These are phyloP conservation scores for Pseudogymnoascus sp. DNA, from an alignment of 2,329 filamentous ascomycete species.

Conservation along the genomic window DNA sequence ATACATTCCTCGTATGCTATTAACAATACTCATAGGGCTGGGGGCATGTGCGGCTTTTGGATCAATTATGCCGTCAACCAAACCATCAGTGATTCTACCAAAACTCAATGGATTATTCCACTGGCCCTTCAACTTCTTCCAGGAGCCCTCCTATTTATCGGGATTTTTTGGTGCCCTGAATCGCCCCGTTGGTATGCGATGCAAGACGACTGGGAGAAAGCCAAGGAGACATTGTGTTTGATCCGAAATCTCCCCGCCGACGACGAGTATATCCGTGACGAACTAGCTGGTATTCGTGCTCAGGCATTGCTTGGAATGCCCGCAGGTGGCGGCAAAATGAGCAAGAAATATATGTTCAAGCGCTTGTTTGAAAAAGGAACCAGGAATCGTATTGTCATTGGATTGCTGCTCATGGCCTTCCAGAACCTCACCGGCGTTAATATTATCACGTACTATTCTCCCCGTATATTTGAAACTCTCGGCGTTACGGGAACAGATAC, in stretches of 20 bases:
- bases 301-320: constrained; percentile 39
- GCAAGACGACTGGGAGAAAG: constrained; percentile 25
- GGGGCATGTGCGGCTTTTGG: constrained; percentile 29
- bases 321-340: constrained; percentile 16
- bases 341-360: constrained; percentile 6
- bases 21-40: constrained; percentile 29
- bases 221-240: constrained; percentile 32
- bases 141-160: constrained; percentile 22
- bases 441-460: constrained; percentile 27
- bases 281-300: constrained; percentile 37
- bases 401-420: constrained; percentile 29
- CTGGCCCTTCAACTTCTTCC: constrained; percentile 35
- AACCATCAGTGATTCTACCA: constrained; percentile 26
- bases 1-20: constrained; percentile 30
- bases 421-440: constrained; percentile 23
- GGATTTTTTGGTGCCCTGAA: constrained; percentile 22
- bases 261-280: constrained; percentile 37
- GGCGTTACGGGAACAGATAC: constrained; percentile 18
- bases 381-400: constrained; percentile 62
- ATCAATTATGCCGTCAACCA: constrained; percentile 33
- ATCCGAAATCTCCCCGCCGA: constrained; percentile 37
- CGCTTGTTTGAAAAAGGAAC: constrained; percentile 39
- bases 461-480: constrained; percentile 24
- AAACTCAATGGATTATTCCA: constrained; percentile 35
- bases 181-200: constrained; percentile 25